Evolutionary conservation across 768 basidiomycete species (phyloP).

Genomic region (Lactarius pseudohatsudake): DNA sequence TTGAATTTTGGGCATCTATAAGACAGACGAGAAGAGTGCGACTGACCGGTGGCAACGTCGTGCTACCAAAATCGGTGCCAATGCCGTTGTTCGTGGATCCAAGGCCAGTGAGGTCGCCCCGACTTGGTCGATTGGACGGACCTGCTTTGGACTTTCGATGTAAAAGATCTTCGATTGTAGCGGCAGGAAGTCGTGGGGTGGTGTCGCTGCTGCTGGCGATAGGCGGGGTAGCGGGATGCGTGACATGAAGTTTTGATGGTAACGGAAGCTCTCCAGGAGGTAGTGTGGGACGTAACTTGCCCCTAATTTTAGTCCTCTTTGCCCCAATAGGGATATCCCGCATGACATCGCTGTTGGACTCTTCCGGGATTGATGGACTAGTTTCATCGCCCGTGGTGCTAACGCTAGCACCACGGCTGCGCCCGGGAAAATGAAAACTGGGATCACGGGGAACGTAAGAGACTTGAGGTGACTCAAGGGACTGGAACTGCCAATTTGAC

Average conservation of each 20-base stretch:
- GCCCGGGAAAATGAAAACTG: slow-evolving; percentile 39
- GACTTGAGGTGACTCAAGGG: slow-evolving; percentile 33
- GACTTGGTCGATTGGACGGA: slow-evolving; percentile 6
- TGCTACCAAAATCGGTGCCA: slow-evolving; percentile 11
- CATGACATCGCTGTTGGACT: slow-evolving; percentile 57
- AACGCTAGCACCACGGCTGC: slow-evolving; percentile 57
- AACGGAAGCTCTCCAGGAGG: slow-evolving; percentile 36
- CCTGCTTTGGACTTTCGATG: slow-evolving; percentile 14
- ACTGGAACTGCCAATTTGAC: slow-evolving; percentile 22
- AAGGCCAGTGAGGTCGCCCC: neutral
- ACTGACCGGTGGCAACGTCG: slow-evolving; percentile 17
- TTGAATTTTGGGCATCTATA: slow-evolving; percentile 8
- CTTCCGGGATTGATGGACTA: slow-evolving; percentile 41
- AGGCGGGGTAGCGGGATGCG: neutral
- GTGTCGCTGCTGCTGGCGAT: neutral
- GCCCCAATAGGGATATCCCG: slow-evolving; percentile 32
- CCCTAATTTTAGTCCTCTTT: slow-evolving; percentile 28
- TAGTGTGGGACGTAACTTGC: slow-evolving; percentile 36
- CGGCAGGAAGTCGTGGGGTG: slow-evolving; percentile 11
- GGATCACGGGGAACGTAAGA: slow-evolving; percentile 41
- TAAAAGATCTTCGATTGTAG: neutral
- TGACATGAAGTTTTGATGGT: slow-evolving; percentile 32
- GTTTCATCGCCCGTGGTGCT: slow-evolving; percentile 47
- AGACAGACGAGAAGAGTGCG: neutral
- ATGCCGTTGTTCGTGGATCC: neutral